Evolutionary conservation across 139 green algal species (phyloP), one percentile per base, ranked within the genome.

Genomic region (Picochlorum sp.): DNA sequence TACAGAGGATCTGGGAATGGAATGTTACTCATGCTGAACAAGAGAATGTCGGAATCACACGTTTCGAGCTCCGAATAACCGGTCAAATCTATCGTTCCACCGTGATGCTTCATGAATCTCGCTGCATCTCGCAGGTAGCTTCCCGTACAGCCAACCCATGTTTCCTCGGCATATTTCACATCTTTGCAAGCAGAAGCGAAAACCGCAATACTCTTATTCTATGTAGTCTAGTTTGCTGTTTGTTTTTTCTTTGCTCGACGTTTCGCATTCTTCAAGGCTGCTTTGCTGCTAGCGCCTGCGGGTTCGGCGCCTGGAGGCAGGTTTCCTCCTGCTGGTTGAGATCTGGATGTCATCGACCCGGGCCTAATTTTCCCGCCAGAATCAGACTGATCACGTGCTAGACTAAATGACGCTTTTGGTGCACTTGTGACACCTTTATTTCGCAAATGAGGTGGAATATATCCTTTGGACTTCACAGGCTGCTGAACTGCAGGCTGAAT

Each of bases 181-280:
- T 41, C 34, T 41, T 9, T 14, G 34, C 0, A 1, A 41, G 7
- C 34, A 41, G 34, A 41, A 41, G 34, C 4, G 34, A 41, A 11
- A 41, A 30, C 28, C 28, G 28, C 4, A 30, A 30, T 30, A 30
- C 28, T 30, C 4, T 30, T 14, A 41, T 41, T 11, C 34, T 41
- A 41, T 11, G 34, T 41, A 11, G 34, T 0, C 34, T 41, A 2
- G 6, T 41, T 41, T 41, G 8, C 7, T 41, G 34, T 11, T 21
- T 68, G 62, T 45, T 73, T 69, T 4, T 55, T 57, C 4, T 65
- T 54, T 16, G 66, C 71, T 16, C 72, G 66, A 56, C 73, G 62
- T 74, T 80, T 85, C 28, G 83, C 82, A 58, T 93, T 93, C 68
- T 90, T 92, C 37, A 56, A 71, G 0, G 82, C 75, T 7, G 80